Evolutionary conservation across 139 green algal genomes (phyloP), one percentile per base, ranked within the genome.

Genomic region (Chlamydomonas urium): DNA sequence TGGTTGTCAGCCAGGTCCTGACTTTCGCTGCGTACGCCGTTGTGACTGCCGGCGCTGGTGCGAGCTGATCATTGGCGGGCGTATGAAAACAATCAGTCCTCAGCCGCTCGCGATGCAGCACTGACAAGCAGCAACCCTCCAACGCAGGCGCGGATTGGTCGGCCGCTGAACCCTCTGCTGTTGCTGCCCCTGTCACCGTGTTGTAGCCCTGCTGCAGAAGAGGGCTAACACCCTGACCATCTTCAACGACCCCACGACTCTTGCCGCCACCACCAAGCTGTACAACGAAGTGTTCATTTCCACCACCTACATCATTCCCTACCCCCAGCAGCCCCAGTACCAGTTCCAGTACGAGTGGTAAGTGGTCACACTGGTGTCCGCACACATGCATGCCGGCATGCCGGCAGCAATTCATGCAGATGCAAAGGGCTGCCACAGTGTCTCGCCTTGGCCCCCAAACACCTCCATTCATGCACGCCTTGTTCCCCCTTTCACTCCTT

Each of bases 281-380:
- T 75, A 75, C 69, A 69, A 69, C 28, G 57, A 61, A 26, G 57
- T 75, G 17, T 75, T 75, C 58, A 29, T 47, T 57, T 32, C 2
- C 4, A 65, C 71, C 34, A 60, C n/a, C 1, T 77, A 77, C 72
- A 72, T 77, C 62, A 72, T 77, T 34, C 61, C 61, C 35, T 77
- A 77, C 47, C 62, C 72, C 36, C 35, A 72, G 61, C 47, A 19
- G 0, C 62, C 72, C 26, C 34, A 66, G 72, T 77, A 68, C 72
- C 72, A 77, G 72, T 77, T 77, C 62, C 72, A 77, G 62, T n/a
- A n/a, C n/a, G n/a, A n/a, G n/a, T n/a, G n/a, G n/a, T n/a, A n/a
- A n/a, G n/a, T n/a, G n/a, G 68, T 57, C 61, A 77, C 61, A 66
- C 61, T 56, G 37, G 38, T 5, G 59, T 47, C 14, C 19, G 21